phyloP scores from a whole-genome alignment of 2,329 filamentous ascomycete genomes.

The Helotiales sp. region DNA sequence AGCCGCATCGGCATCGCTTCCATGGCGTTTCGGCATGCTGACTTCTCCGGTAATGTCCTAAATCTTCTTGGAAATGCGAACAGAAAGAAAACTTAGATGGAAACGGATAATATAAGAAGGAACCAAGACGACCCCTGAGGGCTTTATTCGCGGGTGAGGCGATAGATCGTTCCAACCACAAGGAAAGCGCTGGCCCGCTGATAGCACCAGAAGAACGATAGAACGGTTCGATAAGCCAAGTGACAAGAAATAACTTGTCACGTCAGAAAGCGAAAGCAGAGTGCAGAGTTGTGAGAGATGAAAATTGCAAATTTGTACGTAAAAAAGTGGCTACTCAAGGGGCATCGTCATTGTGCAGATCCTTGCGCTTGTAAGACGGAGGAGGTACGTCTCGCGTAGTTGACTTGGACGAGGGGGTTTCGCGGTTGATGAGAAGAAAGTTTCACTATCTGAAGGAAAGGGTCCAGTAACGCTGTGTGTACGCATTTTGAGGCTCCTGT shows the following conservation, averaged over 20 bases:
- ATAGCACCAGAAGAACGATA: not conserved
- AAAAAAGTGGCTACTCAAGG: not conserved
- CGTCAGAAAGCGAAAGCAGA: not conserved
- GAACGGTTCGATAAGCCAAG: not conserved
- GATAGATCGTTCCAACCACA: not conserved
- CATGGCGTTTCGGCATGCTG: constrained; percentile 8
- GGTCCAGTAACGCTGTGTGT: too few species aligned
- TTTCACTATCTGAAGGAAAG: too few species aligned
- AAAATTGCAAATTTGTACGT: constrained; percentile 1
- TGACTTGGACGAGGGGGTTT: too few species aligned
- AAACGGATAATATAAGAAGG: not conserved
- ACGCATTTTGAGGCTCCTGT: not conserved
- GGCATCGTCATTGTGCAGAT: not conserved
- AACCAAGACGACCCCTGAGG: not conserved
- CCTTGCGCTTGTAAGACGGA: too few species aligned
- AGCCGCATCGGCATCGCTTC: constrained; percentile 30
- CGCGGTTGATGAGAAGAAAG: too few species aligned
- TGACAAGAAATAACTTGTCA: not conserved
- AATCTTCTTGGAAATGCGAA: not conserved
- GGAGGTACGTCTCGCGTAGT: too few species aligned
- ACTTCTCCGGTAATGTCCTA: not conserved
- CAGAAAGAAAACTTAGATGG: not conserved
- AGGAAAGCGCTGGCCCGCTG: not conserved
- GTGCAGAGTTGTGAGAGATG: not conserved
- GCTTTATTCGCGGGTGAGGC: not conserved